Conservation (phyloP, 2,329 filamentous ascomycete species). For the Xylariaceae sp. region DNA sequence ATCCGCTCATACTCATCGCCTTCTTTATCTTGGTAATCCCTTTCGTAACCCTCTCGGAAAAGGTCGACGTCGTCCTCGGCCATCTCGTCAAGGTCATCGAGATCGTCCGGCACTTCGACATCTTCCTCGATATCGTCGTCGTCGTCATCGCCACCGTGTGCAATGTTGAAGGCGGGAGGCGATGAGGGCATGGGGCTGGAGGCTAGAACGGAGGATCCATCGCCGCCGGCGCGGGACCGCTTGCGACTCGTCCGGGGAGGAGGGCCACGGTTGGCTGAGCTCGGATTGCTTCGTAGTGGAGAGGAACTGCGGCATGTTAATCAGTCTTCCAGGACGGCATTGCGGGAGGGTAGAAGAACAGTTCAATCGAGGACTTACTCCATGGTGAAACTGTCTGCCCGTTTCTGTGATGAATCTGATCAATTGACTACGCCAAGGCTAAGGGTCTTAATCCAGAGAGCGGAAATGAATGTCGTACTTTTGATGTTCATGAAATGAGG, state of each 20-base stretch:
- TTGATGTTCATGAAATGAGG: too few relatives aligned
- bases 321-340: too few relatives aligned
- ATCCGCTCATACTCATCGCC: slow-evolving; percentile 65
- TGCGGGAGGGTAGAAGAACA: too few relatives aligned
- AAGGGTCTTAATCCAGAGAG: too few relatives aligned
- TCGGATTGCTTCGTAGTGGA: slow-evolving; percentile 73
- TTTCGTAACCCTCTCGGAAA: slow-evolving; percentile 68
- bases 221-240: slow-evolving; percentile 47
- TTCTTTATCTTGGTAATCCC: slow-evolving; percentile 62
- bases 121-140: slow-evolving; percentile 72
- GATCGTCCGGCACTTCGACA: slow-evolving; percentile 64
- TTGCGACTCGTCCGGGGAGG: slow-evolving; percentile 48
- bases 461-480: too few relatives aligned
- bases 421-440: too few relatives aligned
- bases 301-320: slow-evolving; percentile 39
- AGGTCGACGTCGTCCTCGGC: slow-evolving; percentile 77
- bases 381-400: neutral
- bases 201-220: slow-evolving; percentile 46
- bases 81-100: slow-evolving; percentile 74
- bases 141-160: slow-evolving; percentile 62
- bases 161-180: slow-evolving; percentile 58
- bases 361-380: neutral
- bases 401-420: neutral
- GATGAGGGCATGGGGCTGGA: slow-evolving; percentile 64
- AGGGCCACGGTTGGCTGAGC: slow-evolving; percentile 74